phyloP scores from a whole-genome alignment of 2,329 filamentous ascomycete species.

The Aspergillus tamarii region DNA sequence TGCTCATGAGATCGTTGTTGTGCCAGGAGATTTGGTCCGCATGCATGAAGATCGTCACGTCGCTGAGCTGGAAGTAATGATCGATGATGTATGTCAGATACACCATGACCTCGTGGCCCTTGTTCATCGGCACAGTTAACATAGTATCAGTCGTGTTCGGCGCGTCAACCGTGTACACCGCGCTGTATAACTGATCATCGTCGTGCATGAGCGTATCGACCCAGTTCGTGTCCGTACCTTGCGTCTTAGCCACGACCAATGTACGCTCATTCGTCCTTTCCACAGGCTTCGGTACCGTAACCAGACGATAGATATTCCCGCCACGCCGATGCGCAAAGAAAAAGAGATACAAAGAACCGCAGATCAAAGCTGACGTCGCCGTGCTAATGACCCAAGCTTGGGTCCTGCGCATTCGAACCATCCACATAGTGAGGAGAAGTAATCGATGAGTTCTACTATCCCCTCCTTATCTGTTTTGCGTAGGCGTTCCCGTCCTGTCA shows the following conservation, averaged over 20 bases:
- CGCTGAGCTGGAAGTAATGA: slow-evolving; percentile 55
- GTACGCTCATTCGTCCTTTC: not conserved
- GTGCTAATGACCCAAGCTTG: not conserved
- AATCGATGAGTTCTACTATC: not conserved
- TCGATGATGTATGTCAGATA: slow-evolving; percentile 61
- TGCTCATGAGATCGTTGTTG: slow-evolving; percentile 51
- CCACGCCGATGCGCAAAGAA: slow-evolving; percentile 7
- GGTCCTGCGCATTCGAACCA: not conserved
- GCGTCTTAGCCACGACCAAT: slow-evolving; percentile 11
- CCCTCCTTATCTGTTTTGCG: not conserved
- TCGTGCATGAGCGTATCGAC: slow-evolving; percentile 5
- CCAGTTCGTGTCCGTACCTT: slow-evolving; percentile 14
- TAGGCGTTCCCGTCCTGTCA: not conserved
- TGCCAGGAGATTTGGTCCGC: slow-evolving; percentile 54
- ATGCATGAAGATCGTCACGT: slow-evolving; percentile 57
- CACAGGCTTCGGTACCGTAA: not conserved
- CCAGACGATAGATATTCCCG: slow-evolving; percentile 3
- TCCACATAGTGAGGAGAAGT: not conserved
- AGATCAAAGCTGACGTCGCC: not conserved
- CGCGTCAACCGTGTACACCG: slow-evolving; percentile 50
- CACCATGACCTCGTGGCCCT: slow-evolving; percentile 58
- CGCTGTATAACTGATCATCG: not conserved
- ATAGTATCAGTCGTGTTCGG: slow-evolving; percentile 43
- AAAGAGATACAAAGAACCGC: not conserved
- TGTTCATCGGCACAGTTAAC: slow-evolving; percentile 50